Base-by-base conservation (phyloP, 176 grass and related monocot species). In the Oryza coarctata region DNA sequence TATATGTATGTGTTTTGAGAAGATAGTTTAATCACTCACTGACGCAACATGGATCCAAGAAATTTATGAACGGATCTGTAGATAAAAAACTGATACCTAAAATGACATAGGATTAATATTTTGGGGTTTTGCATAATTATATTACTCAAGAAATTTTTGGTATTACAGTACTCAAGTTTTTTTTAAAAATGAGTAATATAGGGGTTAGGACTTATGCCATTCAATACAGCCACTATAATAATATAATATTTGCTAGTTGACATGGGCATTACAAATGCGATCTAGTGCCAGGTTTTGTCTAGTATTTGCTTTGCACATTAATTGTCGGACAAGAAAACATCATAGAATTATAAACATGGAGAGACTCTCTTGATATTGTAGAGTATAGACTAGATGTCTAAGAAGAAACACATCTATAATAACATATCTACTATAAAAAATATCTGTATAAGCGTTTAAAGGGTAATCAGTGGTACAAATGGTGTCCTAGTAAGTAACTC, bases 61-160 rank as follows among this genome's bases (percentile, higher is more conserved):
- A 74, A 6, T 73, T 84, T 93, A 71, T 88, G 40, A 5, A 95
- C 35, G 74, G 55, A 71, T 69, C 85, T 64, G 84, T 60, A 61
- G 70, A 76, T 58, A 81, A 87, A 87, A 85, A 91, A 39, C 45
- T 75, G 39, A 68, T 87, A 98, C 95, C 95, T 98, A 62, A 55
- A 50, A 20, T 74, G 15, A 9, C 4, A 58, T 58, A 9, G 20
- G 22, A 23, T 58, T 58, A 55, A 8, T 55, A n/a, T n/a, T 58
- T 2, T 50, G 3, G 3, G 45, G 0, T 18, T 50, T 50, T 50
- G 17, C 17, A 58, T 58, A 23, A 58, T 58, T 58, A 58, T 58
- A 52, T 0, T 22, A 7, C 49, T 52, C 41, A 73, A 83, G 9
- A 81, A 22, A 77, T 50, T 50, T n/a, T 50, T 50, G 5, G 47